Percentiles rank a stretch among this genome's conserved stretches.
These are phyloP conservation scores for Pythium phragmiticola DNA, from an alignment of 352 stramenopile species.

Conservation along the genomic window DNA sequence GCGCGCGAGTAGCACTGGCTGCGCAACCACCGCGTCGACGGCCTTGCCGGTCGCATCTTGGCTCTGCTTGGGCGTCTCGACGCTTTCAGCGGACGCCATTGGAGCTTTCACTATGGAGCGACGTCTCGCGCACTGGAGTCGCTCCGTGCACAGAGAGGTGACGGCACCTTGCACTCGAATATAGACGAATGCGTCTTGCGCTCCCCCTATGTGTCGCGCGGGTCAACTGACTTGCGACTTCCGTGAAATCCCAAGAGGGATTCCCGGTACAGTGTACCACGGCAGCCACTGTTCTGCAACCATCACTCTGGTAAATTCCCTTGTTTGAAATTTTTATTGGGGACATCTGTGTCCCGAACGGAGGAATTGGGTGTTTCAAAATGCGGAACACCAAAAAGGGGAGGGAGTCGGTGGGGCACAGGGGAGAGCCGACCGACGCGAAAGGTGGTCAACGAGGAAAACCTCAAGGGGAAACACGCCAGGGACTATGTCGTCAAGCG, in stretches of 20 bases:
- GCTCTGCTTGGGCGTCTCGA: slow-evolving; percentile 3
- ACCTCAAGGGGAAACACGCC: slow-evolving; percentile 5
- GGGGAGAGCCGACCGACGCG: slow-evolving; percentile 2
- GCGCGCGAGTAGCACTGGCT: slow-evolving; percentile 56
- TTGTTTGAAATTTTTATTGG: background rate
- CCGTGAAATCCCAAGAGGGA: background rate
- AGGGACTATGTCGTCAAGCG: slow-evolving; percentile 77
- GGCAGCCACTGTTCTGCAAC: slow-evolving; percentile 20
- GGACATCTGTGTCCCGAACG: slow-evolving; percentile 16
- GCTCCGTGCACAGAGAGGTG: background rate
- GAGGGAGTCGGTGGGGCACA: slow-evolving; percentile 1
- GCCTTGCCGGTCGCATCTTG: slow-evolving; percentile 5
- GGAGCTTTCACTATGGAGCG: background rate
- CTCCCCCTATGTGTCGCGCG: slow-evolving; percentile 1
- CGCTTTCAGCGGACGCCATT: slow-evolving; percentile 21
- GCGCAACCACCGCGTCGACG: slow-evolving; percentile 42
- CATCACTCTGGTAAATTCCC: background rate
- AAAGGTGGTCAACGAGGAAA: slow-evolving; percentile 23
- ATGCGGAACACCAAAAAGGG: slow-evolving; percentile 21
- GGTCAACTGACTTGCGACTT: slow-evolving; percentile 31
- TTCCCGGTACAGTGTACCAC: slow-evolving; percentile 21
- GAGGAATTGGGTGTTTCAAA: slow-evolving; percentile 23
- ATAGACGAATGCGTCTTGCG: background rate
- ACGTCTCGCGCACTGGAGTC: background rate
- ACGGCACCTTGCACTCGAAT: background rate